phyloP scores from a whole-genome alignment of 2,329 filamentous ascomycete species.

The Grosmannia clavigera region DNA sequence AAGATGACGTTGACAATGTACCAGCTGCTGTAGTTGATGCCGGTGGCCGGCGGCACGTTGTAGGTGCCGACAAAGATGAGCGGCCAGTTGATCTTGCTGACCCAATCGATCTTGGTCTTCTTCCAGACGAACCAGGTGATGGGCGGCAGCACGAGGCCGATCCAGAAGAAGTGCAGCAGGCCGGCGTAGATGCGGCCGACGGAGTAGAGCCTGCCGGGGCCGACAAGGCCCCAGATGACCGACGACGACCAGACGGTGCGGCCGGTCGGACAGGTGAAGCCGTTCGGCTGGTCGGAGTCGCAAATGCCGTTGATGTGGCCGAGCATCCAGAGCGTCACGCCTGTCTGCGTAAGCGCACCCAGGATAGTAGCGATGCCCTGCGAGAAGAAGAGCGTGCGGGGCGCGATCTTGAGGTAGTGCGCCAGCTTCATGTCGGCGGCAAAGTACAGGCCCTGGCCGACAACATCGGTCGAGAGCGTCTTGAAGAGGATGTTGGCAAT shows the following conservation, averaged over 20 bases:
- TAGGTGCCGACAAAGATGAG: slow-evolving; percentile 24
- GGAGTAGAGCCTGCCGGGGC: slow-evolving; percentile 34
- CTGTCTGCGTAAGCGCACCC: slow-evolving; percentile 30
- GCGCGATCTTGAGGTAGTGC: slow-evolving; percentile 38
- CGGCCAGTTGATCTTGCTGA: slow-evolving; percentile 24
- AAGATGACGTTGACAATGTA: slow-evolving; percentile 33
- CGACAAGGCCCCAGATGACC: slow-evolving; percentile 39
- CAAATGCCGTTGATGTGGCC: slow-evolving; percentile 29
- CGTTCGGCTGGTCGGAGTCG: slow-evolving; percentile 24
- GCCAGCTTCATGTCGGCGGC: slow-evolving; percentile 37
- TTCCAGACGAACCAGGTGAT: slow-evolving; percentile 29
- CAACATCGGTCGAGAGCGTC: slow-evolving; percentile 26
- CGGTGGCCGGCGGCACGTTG: slow-evolving; percentile 25
- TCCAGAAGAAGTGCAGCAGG: slow-evolving; percentile 39
- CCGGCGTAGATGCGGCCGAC: slow-evolving; percentile 32
- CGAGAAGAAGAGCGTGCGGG: slow-evolving; percentile 31
- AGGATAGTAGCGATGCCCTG: slow-evolving; percentile 35
- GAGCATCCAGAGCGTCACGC: slow-evolving; percentile 21
- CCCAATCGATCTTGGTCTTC: slow-evolving; percentile 19
- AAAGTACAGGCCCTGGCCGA: slow-evolving; percentile 32
- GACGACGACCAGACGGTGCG: slow-evolving; percentile 35
- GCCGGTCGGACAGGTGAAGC: slow-evolving; percentile 35
- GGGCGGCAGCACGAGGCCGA: slow-evolving; percentile 28
- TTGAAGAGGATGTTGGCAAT: slow-evolving; percentile 35
- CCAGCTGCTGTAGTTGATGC: slow-evolving; percentile 23